Evolutionary conservation across 2,329 filamentous ascomycete genomes (phyloP), one percentile per base, ranked within the genome.

Genomic region (Huntiella bhutanensis): DNA sequence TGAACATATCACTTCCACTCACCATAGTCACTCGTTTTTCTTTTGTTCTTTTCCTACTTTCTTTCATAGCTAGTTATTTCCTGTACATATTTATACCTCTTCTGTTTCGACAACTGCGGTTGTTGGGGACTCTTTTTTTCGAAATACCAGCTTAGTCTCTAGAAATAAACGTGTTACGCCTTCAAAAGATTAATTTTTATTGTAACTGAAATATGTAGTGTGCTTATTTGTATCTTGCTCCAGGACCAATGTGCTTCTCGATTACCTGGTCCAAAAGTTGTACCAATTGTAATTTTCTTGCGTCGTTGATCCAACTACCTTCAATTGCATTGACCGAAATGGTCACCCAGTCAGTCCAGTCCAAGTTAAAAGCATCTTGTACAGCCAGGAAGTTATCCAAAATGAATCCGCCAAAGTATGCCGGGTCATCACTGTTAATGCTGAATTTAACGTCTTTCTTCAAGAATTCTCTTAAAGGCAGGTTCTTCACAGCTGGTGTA

Each of bases 401-500:
- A 45, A 86, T 73, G 58, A 84, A 85, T 0, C 74, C 77, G 3
- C 80, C 79, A 62, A 87, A 86, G 56, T 83, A 83, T 8, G 77
- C 78, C 49, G 79, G 79, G 56, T 83, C 78, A 55, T 84, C 80
- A 53, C 75, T 80, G 59, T 84, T 84, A 57, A 85, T 73, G 47
- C 73, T 80, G 59, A 84, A 83, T 51, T 63, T 67, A 35, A 84
- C 73, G 0, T 76, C 74, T 4, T 63, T 63, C 36, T 80, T 70
- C 15, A 84, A 59, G 53, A 82, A 78, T 45, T 61, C 63, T 11
- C 75, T 65, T 49, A 84, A 68, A 0, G 80, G 79, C 8, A 66
- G 64, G 4, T 59, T 56, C 7, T 51, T 49, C 17, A 61, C 48
- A 22, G 45, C 46, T 8, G 53, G 47, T 11, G 59, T 47, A 42